Conservation (phyloP, 495 filamentous ascomycete species). For the Clavariopsis aquatica region DNA sequence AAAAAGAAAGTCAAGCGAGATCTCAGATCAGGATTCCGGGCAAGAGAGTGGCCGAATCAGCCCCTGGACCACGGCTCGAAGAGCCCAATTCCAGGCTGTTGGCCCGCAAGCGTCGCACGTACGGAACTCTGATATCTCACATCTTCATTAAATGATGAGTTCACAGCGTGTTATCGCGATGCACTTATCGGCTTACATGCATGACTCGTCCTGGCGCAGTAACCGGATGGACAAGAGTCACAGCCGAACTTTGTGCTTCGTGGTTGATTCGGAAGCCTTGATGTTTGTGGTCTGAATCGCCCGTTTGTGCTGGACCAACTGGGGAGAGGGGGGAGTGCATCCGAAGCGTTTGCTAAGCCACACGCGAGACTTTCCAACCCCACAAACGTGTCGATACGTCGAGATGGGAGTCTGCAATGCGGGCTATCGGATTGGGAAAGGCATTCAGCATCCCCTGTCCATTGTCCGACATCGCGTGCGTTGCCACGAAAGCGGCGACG, state of each 20-base stretch:
- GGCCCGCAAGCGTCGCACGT: not conserved
- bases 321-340: constrained; percentile 27
- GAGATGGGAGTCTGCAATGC: constrained; percentile 8
- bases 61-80: not conserved
- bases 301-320: not conserved
- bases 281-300: not conserved
- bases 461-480: constrained; percentile 31
- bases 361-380: constrained; percentile 15
- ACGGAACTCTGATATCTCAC: not conserved
- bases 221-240: not conserved
- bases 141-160: constrained; percentile 3
- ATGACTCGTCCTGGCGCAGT: constrained; percentile 5
- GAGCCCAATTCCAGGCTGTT: not conserved
- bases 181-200: constrained; percentile 19
- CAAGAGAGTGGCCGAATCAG: not conserved
- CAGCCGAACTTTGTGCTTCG: not conserved
- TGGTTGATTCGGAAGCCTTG: not conserved
- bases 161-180: constrained; percentile 10
- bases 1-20: not conserved
- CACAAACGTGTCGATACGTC: constrained; percentile 31
- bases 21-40: not conserved
- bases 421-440: constrained; percentile 10
- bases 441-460: constrained; percentile 14
- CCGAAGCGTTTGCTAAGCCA: constrained; percentile 16
- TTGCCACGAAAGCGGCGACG: constrained; percentile 9